Evolutionary conservation across 306 rosid species (phyloP).

Genomic region (Luffa aegyptiaca): DNA sequence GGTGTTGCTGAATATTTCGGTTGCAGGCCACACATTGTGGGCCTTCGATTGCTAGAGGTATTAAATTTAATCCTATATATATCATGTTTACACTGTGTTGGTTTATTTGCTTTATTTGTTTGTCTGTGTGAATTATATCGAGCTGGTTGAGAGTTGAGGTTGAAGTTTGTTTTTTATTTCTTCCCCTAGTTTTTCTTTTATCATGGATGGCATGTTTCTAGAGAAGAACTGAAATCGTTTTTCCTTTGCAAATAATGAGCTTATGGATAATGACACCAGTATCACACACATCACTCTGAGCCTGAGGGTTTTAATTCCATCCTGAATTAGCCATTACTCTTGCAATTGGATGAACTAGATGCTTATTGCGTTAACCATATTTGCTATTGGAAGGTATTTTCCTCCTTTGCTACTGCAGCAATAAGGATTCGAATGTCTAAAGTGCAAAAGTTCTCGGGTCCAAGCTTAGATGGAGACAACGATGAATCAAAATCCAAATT

Average conservation of each 20-base stretch:
- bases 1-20: constrained; percentile 61
- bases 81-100: not conserved
- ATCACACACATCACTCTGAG: not conserved
- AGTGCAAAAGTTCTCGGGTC: constrained; percentile 31
- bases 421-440: constrained; percentile 58
- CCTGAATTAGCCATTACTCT: not conserved
- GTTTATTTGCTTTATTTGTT: not conserved
- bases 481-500: constrained; percentile 57
- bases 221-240: not conserved
- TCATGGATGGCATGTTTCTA: not conserved
- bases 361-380: constrained; percentile 17
- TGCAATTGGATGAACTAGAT: constrained; percentile 8
- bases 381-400: constrained; percentile 53
- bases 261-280: not conserved
- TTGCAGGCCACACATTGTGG: constrained; percentile 74
- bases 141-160: not conserved
- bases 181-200: not conserved
- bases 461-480: constrained; percentile 25
- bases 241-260: not conserved
- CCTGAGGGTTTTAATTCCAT: not conserved
- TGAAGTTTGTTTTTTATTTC: not conserved
- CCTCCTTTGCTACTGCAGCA: constrained; percentile 66
- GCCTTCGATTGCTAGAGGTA: constrained; percentile 78
- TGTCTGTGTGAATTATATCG: not conserved
- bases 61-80: constrained; percentile 1